Base-by-base conservation (phyloP, 495 filamentous ascomycete genomes). In the Lasiosphaeria ovina region DNA sequence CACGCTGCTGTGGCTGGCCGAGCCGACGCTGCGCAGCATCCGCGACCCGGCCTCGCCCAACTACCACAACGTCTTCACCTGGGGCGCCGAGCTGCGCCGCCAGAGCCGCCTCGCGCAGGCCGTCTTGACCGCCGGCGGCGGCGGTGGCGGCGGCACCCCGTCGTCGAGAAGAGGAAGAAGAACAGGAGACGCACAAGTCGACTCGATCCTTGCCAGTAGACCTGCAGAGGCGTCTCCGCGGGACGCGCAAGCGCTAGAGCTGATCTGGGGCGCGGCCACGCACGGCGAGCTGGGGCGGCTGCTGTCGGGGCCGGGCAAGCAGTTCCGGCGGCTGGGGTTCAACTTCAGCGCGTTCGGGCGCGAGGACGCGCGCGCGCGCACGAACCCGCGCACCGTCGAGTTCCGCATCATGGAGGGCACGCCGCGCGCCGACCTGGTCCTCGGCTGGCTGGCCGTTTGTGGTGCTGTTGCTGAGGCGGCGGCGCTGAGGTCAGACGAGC, bases 331-430 rank as follows among this genome's bases (percentile, higher is more conserved):
- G 35, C 62, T 73, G 3, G 71, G 71, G 11, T 71, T 72, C 63
- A 73, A 73, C 54, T 73, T 73, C 38, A 73, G 71, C 54, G 62
- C 69, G 3, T 73, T 73, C 40, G 71, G 71, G 0, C 36, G 62
- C 35, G 71, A 73, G 35, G 71, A 73, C 44, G 67, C 70, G 32
- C 61, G 71, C 8, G 67, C 71, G 1, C 36, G 55, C n/a, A 58
- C 58, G 2, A 72, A 66, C 35, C 71, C 71, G 0, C 59, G 67
- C 24, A 73, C 71, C 0, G 52, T 73, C 42, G 71, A 73, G 50
- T 73, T 73, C 52, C 69, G 71, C 16, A 68, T 73, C 59, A 72
- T 73, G 67, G 71, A 73, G 16, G 71, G 71, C 3, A 68, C 67
- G 9, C 54, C 62, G 17, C 35, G 59, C 17, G 44, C 16, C 4